A percentile compares a stretch with the other conserved stretches of the same genome.
Conservation (phyloP, 78 protist species). For the Dictyostelium purpureum region DNA sequence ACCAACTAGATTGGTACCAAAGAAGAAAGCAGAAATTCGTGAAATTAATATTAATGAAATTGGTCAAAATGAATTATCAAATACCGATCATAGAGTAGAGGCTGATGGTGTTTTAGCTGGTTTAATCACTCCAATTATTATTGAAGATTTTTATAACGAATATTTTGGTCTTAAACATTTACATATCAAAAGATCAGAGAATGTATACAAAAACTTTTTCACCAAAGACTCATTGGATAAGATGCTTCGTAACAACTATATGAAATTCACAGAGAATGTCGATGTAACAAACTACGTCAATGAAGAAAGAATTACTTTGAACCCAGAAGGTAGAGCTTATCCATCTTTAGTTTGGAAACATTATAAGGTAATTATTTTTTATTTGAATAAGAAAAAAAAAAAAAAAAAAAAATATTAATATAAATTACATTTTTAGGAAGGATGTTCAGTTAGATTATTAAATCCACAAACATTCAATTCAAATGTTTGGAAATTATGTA, state of each 20-base stretch:
- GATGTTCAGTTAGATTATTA: constrained; percentile 86
- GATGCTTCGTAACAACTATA: constrained; percentile 24
- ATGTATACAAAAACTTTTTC: constrained; percentile 43
- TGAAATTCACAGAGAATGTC: constrained; percentile 72
- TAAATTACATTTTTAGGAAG: constrained; percentile 27
- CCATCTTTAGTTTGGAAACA: constrained; percentile 47
- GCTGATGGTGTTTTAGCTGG: constrained; percentile 55
- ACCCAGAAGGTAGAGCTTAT: constrained; percentile 82
- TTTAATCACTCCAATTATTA: constrained; percentile 1
- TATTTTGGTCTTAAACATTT: constrained; percentile 72
- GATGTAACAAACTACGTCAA: constrained; percentile 79
- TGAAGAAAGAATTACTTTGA: constrained; percentile 67
- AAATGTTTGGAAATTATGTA: constrained; percentile 62
- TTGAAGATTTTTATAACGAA: constrained; percentile 76
- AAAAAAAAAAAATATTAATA: background rate
- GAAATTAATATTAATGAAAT: constrained; percentile 43
- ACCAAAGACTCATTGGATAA: constrained; percentile 58
- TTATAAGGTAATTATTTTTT: background rate
- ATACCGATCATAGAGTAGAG: constrained; percentile 49
- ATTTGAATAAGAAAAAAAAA: no score
- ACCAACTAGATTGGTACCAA: constrained; percentile 64
- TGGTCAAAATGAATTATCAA: constrained; percentile 16
- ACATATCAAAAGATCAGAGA: constrained; percentile 23
- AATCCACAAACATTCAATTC: constrained; percentile 76
- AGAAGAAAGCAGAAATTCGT: constrained; percentile 18